Evolutionary conservation across 306 rosid species (phyloP).

Genomic region (Citrullus amarus): DNA sequence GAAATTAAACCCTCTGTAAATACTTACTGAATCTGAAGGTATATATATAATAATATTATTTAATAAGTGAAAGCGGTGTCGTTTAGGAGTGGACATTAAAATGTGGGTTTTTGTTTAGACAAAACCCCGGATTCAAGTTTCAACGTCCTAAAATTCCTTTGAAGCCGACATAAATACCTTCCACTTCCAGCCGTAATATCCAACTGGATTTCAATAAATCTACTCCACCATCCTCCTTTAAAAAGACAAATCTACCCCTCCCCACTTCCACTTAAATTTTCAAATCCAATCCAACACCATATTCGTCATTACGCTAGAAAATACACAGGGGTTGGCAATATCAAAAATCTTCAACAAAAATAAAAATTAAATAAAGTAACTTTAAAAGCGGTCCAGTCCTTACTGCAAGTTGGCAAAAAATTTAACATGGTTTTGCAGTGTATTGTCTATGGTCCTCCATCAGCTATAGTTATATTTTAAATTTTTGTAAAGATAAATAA

Average conservation of each 20-base stretch:
- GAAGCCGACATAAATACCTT: slow-evolving; percentile 36
- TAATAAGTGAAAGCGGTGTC: neutral
- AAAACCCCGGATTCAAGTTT: neutral
- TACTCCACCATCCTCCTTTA: neutral
- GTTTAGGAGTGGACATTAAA: neutral
- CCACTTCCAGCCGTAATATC: slow-evolving; percentile 7
- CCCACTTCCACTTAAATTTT: neutral
- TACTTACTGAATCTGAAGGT: no score
- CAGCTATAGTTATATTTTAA: neutral
- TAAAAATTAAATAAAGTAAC: neutral
- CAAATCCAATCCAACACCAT: neutral
- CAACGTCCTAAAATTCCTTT: slow-evolving; percentile 25
- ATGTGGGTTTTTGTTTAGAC: neutral
- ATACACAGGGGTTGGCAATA: neutral
- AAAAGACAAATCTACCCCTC: slow-evolving; percentile 7
- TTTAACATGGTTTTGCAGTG: slow-evolving; percentile 6
- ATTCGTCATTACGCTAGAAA: neutral
- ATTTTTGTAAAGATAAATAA: neutral
- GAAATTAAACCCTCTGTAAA: neutral
- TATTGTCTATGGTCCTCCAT: slow-evolving; percentile 9
- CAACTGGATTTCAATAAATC: neutral
- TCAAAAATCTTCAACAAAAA: neutral
- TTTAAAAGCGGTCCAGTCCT: slow-evolving; percentile 8
- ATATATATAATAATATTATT: no score
- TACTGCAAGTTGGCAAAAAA: slow-evolving; percentile 1